phyloP scores from a whole-genome alignment of 805 yeast genomes.

The Candida vaughaniae region DNA sequence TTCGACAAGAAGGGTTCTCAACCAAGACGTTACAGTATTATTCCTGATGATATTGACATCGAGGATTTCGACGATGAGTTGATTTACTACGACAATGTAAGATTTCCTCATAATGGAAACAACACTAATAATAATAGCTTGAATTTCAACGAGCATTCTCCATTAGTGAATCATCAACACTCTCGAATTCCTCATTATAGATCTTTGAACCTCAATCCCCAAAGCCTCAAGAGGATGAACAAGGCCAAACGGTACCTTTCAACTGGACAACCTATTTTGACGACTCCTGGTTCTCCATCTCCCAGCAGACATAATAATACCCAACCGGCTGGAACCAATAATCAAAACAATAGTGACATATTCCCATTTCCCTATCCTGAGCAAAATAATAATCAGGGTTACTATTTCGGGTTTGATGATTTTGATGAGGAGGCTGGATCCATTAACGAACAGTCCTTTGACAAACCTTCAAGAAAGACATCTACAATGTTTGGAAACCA shows the following conservation, averaged over 20 bases:
- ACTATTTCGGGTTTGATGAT: conserved; percentile 40
- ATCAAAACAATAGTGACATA: conserved; percentile 19
- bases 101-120: conserved; percentile 34
- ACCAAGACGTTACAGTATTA: conserved; percentile 70
- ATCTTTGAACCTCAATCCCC: conserved; percentile 36
- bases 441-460: conserved; percentile 12
- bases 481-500: conserved; percentile 16
- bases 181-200: conserved; percentile 38
- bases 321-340: conserved; percentile 6
- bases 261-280: conserved; percentile 21
- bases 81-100: conserved; percentile 43
- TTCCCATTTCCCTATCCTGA: conserved; percentile 38
- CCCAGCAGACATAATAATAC: conserved; percentile 3
- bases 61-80: conserved; percentile 57
- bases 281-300: conserved; percentile 11
- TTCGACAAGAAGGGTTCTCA: conserved; percentile 74
- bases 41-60: conserved; percentile 59
- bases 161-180: conserved; percentile 25
- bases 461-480: conserved; percentile 15
- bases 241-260: conserved; percentile 38
- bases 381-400: conserved; percentile 20
- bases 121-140: conserved; percentile 19
- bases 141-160: conserved; percentile 28
- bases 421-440: conserved; percentile 32
- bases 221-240: conserved; percentile 18